Evolutionary conservation across 1,284 basidiomycete genomes (phyloP), one percentile per base, ranked within the genome.

Genomic region (Moniliophthora roreri): DNA sequence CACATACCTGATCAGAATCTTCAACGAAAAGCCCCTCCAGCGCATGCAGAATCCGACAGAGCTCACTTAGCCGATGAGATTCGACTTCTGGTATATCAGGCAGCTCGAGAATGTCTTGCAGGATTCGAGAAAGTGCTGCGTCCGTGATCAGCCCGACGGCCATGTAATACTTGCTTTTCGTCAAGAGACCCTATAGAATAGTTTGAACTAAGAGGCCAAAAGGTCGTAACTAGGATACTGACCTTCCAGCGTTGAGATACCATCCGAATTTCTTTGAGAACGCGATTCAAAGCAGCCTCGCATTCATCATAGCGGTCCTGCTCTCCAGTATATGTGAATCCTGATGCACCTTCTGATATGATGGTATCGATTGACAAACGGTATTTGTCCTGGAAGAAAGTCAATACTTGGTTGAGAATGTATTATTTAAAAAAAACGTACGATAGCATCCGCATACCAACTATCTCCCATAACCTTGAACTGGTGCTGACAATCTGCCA

Each of bases 71-170:
- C 42, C 85, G 79, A 60, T 91, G 86, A 3, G 94, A 96, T 62
- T 98, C 95, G 9, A 85, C 77, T 63, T 93, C 95, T 0, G 94
- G 89, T 60, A 99, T 98, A 69, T 99, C 96, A 1, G 82, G 79
- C 47, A 98, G 73, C 0, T 82, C 84, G 42, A 95, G 73, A 11
- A 98, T 80, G 60, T 91, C 89, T 44, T 79, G 78, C 9, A 95
- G 74, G 4, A 97, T 80, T 2, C 83, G 76, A 3, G 75, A 75
- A 28, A 96, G 75, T 2, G 87, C 84, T 10, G 82, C 77, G 55
- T 98, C 88, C 11, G 91, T 82, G 10, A 97, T 69, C 15, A 78
- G 71, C 6, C 96, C 96, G 15, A 96, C 66, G 1, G 87, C 82
- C 26, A 73, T 72, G 58, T 87, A 84, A 62, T 87, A 89, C 60